Evolutionary conservation across 1,284 basidiomycete genomes (phyloP), one percentile per base, ranked within the genome.

Genomic region (Afroboletus lepidellus): DNA sequence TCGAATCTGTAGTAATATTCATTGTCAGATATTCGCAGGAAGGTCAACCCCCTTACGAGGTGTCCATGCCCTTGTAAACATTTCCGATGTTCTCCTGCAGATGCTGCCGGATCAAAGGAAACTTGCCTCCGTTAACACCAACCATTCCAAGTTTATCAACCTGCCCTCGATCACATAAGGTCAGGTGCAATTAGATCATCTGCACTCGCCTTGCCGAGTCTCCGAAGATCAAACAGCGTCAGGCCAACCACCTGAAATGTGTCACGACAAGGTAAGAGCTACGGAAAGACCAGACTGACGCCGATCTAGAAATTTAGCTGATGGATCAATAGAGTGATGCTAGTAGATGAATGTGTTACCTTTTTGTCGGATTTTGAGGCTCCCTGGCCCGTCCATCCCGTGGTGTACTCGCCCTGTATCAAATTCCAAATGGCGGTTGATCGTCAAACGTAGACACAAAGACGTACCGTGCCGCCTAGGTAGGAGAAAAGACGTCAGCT

Each of bases 361-460:
- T 94, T 96, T 75, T 96, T 96, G 76, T 96, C 94, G 8, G 92
- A 94, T 65, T 89, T 93, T 20, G 92, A 94, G 41, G 90, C 88
- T n/a, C 92, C 91, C 32, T 85, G 82, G 16, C 84, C 86, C 5
- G 92, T 93, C 86, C 91, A 95, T 67, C 94, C 94, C 48, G 94
- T 96, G 53, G 94, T 96, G 72, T 96, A 95, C 75, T 94, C 89
- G 44, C 90, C 90, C 85, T 87, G 16, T 18, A 21, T 47, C 25
- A 30, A 5, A 37, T 41, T 18, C 23, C 24, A 23, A 39, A 37
- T 3, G 48, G 39, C 42, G n/a, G 29, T 33, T 16, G 8, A 27
- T 30, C 23, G 23, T n/a, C 15, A 25, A 11, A n/a, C 20, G 13
- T 27, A 25, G 25, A 38, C 12, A 30, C 18, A 23, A 20, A 37